Evolutionary conservation across 2,329 filamentous ascomycete genomes (phyloP).

Genomic region (Fusarium sacchari): DNA sequence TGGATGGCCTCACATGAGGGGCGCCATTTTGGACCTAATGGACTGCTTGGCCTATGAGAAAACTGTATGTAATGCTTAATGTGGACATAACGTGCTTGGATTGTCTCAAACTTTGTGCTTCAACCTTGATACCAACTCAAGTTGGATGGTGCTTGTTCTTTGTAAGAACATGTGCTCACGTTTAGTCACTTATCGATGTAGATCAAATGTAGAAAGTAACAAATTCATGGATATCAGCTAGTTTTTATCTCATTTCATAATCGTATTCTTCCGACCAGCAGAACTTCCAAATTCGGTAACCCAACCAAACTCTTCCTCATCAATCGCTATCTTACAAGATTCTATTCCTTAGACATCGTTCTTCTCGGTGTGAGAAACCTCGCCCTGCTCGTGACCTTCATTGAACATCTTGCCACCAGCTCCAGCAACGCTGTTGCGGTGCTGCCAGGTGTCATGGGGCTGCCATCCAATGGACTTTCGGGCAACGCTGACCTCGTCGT

Average conservation of each 20-base stretch:
- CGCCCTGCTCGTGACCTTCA: not conserved
- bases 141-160: not conserved
- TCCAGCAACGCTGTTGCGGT: conserved; percentile 35
- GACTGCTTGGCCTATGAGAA: not conserved
- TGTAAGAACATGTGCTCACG: rapidly evolving
- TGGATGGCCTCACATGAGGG: not conserved
- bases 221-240: conserved; percentile 9
- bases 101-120: not conserved
- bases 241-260: conserved; percentile 9
- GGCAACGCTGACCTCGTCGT: conserved; percentile 69
- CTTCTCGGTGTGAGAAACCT: conserved; percentile 31
- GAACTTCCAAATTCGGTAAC: not conserved
- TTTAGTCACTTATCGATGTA: rapidly evolving
- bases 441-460: conserved; percentile 51
- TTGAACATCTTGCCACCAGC: conserved; percentile 31
- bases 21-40: not conserved
- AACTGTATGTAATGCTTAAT: not conserved
- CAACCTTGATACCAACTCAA: not conserved
- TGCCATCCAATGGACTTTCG: conserved; percentile 64
- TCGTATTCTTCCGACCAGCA: not conserved
- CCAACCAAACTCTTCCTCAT: not conserved
- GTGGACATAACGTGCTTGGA: not conserved
- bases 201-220: not conserved
- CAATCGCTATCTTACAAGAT: not conserved
- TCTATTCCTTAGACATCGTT: conserved; percentile 9